Percentiles rank a stretch among this genome's conserved stretches.
These are phyloP conservation scores for Hericium coralloides DNA, from an alignment of 768 basidiomycete species.

Conservation along the genomic window DNA sequence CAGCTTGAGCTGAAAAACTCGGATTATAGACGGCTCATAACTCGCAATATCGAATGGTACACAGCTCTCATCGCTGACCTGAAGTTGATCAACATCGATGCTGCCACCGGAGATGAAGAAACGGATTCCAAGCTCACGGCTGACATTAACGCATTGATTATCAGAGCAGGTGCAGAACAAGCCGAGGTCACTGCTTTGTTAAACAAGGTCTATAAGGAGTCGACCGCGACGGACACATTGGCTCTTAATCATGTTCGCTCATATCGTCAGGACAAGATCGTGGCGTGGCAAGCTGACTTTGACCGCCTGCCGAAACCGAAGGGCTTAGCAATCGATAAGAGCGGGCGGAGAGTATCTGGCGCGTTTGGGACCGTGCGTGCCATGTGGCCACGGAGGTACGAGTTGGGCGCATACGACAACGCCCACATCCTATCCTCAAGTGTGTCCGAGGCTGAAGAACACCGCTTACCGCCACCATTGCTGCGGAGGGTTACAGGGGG, in stretches of 20 bases:
- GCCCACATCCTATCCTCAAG: constrained; percentile 46
- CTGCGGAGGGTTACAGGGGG: constrained; percentile 43
- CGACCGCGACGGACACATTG: constrained; percentile 75
- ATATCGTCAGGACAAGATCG: constrained; percentile 85
- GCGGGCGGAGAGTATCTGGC: constrained; percentile 46
- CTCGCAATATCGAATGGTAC: constrained; percentile 69
- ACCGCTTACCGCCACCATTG: constrained; percentile 24
- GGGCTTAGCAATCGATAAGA: constrained; percentile 36
- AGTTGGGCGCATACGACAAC: constrained; percentile 45
- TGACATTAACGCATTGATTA: constrained; percentile 59
- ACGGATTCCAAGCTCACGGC: constrained; percentile 51
- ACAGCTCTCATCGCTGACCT: constrained; percentile 67
- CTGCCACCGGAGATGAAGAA: constrained; percentile 71
- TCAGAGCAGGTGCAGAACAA: constrained; percentile 65
- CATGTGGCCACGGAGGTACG: constrained; percentile 62
- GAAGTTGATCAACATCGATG: constrained; percentile 68
- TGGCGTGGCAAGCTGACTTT: constrained; percentile 95
- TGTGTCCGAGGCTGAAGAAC: constrained; percentile 71
- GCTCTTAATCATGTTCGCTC: constrained; percentile 81
- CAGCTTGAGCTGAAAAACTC: constrained; percentile 85
- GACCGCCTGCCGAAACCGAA: constrained; percentile 74
- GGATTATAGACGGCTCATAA: constrained; percentile 75
- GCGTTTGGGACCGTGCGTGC: constrained; percentile 56
- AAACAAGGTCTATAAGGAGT: constrained; percentile 73
- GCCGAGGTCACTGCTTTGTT: constrained; percentile 66